Evolutionary conservation across 2,329 filamentous ascomycete genomes (phyloP).

Genomic region (Akanthomyces uredinophilus): DNA sequence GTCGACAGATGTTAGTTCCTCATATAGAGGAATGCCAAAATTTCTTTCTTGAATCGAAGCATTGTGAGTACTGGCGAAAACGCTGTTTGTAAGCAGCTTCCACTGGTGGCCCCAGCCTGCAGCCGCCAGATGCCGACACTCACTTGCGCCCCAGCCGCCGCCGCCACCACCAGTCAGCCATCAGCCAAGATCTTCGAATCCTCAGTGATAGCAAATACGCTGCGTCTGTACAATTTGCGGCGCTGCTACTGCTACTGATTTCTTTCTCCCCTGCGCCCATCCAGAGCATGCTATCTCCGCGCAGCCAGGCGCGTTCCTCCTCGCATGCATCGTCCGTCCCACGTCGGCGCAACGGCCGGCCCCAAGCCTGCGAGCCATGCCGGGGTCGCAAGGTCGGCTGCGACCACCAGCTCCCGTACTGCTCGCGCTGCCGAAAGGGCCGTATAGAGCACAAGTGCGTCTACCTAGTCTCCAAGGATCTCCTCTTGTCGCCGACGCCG

Average conservation of each 20-base stretch:
- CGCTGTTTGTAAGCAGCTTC: background rate
- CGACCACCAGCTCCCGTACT: slow-evolving; percentile 31
- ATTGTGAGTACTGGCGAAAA: background rate
- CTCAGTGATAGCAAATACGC: background rate
- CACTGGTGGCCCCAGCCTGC: background rate
- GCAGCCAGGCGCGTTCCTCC: background rate
- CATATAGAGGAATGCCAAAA: no score
- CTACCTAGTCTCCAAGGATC: slow-evolving; percentile 22
- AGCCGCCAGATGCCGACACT: background rate
- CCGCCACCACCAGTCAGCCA: background rate
- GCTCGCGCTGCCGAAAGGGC: slow-evolving; percentile 31
- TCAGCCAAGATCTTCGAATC: background rate
- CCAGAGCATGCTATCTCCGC: slow-evolving; percentile 4
- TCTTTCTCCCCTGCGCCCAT: background rate
- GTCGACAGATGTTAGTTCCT: no score
- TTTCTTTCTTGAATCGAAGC: no score
- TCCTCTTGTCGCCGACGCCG: background rate
- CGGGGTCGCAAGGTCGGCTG: slow-evolving; percentile 34
- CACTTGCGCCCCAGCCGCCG: background rate
- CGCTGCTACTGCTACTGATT: background rate
- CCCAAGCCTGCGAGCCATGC: slow-evolving; percentile 27
- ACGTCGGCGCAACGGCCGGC: slow-evolving; percentile 13
- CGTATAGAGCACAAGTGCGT: slow-evolving; percentile 27
- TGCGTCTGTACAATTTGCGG: background rate
- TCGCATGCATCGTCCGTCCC: slow-evolving; percentile 9